Percentiles rank a stretch among this genome's conserved stretches.
Evolutionary conservation across 768 basidiomycete species (phyloP).

Genomic region (Cytidiella melzeri): DNA sequence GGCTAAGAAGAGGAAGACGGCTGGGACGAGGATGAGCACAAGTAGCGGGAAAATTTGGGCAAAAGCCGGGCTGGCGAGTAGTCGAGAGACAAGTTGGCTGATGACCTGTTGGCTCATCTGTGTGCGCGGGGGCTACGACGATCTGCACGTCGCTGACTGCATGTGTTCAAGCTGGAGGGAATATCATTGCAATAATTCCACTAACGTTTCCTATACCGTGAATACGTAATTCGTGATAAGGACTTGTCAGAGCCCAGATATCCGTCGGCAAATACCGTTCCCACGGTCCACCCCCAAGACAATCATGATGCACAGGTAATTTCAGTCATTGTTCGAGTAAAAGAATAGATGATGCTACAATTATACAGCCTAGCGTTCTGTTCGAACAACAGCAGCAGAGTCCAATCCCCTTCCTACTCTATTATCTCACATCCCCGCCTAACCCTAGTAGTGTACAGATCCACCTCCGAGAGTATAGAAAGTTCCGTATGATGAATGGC

Average conservation of each 20-base stretch:
- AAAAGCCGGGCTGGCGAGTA: slow-evolving; percentile 26
- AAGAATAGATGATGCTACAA: background rate
- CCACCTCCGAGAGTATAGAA: background rate
- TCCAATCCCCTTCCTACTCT: background rate
- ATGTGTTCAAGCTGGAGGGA: background rate
- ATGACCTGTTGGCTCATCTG: background rate
- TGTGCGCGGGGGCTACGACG: background rate
- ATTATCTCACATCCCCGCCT: background rate
- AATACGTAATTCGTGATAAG: too few species aligned
- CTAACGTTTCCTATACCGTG: too few species aligned
- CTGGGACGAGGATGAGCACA: slow-evolving; percentile 41
- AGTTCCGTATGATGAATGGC: background rate
- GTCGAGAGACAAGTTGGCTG: slow-evolving; percentile 2
- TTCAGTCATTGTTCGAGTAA: background rate
- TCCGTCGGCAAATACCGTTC: too few species aligned
- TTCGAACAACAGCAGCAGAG: too few species aligned
- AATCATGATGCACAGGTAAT: too few species aligned
- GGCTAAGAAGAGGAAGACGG: slow-evolving; percentile 27
- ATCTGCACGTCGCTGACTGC: background rate
- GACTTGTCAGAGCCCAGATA: too few species aligned
- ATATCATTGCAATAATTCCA: too few species aligned
- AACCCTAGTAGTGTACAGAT: background rate
- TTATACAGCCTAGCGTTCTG: background rate
- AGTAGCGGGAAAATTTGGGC: slow-evolving; percentile 55
- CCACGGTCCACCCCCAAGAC: too few species aligned